Evolutionary conservation across 352 stramenopile species (phyloP), one percentile per base, ranked within the genome.

Genomic region (Globisporangium heterothallicum): DNA sequence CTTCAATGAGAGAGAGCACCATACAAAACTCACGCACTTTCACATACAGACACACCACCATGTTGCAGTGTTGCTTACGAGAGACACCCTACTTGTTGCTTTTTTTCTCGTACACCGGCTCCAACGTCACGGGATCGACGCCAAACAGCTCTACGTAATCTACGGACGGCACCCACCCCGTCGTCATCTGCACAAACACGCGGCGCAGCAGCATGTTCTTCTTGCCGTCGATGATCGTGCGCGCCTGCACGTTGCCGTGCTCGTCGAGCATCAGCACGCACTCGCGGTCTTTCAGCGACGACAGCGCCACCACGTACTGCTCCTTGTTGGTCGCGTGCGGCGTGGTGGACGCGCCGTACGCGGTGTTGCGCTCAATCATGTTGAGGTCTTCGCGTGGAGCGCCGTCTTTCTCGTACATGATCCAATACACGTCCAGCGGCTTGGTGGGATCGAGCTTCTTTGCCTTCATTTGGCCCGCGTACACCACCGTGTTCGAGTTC

Each of bases 401-500:
- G 34, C 77, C 78, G 18, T 64, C 61, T 61, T 90, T 89, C 56
- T 89, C 81, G 59, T 86, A 93, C 82, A 93, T 93, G 65, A 91
- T 84, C 82, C 82, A 93, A 55, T 72, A 93, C 19, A 91, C 78
- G 29, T 80, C 70, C 41, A 93, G 69, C n/a, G 79, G 83, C 22
- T 74, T 84, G 35, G 54, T 57, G 13, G 62, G 26, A 38, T 92
- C 79, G 21, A 92, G 65, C 38, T 64, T 60, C 44, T 73, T 70
- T 18, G 24, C 59, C 40, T 75, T 73, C 13, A 70, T 21, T 24
- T 68, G 56, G 6, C 59, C 79, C 21, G 75, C 79, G 61, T 93
- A 93, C 58, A 93, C 80, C 22, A 93, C 83, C 26, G 79, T 91
- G 51, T 93, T 93, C n/a, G 78, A 64, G 55, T 93, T 93, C 76